Percentiles rank a stretch among this genome's conserved stretches.
phyloP scores from a whole-genome alignment of 78 protist genomes.

The Pigoraptor vietnamica region DNA sequence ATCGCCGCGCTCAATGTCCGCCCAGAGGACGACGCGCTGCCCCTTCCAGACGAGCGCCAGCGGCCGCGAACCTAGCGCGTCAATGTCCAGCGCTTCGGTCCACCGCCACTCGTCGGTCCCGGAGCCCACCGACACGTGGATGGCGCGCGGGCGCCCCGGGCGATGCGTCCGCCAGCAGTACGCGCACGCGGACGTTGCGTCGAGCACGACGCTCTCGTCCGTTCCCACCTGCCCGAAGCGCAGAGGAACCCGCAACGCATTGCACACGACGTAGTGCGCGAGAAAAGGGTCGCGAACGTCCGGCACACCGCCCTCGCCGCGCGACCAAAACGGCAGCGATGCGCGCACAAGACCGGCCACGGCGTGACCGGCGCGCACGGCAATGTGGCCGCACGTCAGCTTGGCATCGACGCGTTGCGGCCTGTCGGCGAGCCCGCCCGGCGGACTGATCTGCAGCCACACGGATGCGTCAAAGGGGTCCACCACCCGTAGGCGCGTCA shows the following conservation, averaged over 20 bases:
- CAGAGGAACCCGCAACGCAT: background rate
- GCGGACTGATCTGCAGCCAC: background rate
- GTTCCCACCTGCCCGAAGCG: background rate
- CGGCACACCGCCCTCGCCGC: too few species aligned
- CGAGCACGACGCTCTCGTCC: background rate
- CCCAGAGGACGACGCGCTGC: background rate
- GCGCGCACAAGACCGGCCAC: background rate
- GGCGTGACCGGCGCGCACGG: background rate
- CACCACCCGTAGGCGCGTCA: background rate
- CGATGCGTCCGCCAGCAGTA: constrained; percentile 1
- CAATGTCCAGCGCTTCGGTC: background rate
- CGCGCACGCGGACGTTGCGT: background rate
- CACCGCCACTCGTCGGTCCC: background rate
- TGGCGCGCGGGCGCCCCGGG: background rate
- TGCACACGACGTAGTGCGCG: background rate
- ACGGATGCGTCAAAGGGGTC: background rate
- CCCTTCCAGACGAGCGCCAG: background rate
- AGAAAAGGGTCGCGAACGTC: background rate
- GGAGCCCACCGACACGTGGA: background rate
- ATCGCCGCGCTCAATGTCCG: background rate
- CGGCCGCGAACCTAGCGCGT: background rate
- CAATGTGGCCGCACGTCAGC: background rate
- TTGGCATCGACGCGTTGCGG: background rate
- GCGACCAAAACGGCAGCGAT: background rate
- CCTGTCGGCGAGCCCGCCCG: background rate